A percentile compares a stretch with the other conserved stretches of the same genome.
These are phyloP conservation scores for Hanseniaspora lachancei DNA, from an alignment of 805 yeast species.

Conservation along the genomic window DNA sequence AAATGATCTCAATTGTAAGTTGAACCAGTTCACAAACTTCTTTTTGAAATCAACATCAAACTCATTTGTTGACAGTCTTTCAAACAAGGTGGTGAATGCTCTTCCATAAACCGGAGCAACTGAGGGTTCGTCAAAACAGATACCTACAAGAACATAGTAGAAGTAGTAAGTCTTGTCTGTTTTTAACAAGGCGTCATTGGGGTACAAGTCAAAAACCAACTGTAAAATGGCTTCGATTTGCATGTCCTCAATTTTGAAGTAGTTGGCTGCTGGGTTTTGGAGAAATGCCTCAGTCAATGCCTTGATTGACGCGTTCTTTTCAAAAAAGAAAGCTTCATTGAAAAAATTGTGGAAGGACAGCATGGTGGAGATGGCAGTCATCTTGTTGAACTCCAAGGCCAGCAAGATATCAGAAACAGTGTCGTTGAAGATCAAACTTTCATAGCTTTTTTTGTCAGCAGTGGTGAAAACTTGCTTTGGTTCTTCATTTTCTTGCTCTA, in stretches of 20 bases:
- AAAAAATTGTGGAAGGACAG: slow-evolving; percentile 62
- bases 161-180: slow-evolving; percentile 43
- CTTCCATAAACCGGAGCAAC: slow-evolving; percentile 93
- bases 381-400: slow-evolving; percentile 76
- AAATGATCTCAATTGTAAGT: slow-evolving; percentile 84
- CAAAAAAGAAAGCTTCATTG: slow-evolving; percentile 48
- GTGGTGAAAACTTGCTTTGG: slow-evolving; percentile 44
- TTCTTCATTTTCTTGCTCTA: slow-evolving; percentile 26
- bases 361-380: slow-evolving; percentile 73
- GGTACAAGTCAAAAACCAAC: slow-evolving; percentile 56
- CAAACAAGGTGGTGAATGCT: slow-evolving; percentile 71
- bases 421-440: slow-evolving; percentile 59
- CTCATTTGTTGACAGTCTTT: slow-evolving; percentile 36
- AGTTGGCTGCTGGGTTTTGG: slow-evolving; percentile 39
- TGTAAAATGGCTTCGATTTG: slow-evolving; percentile 72
- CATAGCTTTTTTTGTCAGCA: slow-evolving; percentile 39
- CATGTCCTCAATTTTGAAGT: slow-evolving; percentile 79
- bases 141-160: slow-evolving; percentile 71
- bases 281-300: slow-evolving; percentile 37
- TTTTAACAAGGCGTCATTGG: slow-evolving; percentile 36
- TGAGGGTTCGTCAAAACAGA: slow-evolving; percentile 71
- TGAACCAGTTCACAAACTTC: slow-evolving; percentile 77
- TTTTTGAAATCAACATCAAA: slow-evolving; percentile 66
- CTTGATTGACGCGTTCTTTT: slow-evolving; percentile 68
- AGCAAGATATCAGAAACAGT: slow-evolving; percentile 60